A percentile compares a stretch with the other conserved stretches of the same genome.
Conservation (phyloP, 2,329 filamentous ascomycete species). For the Trichophyton mentagrophytes region DNA sequence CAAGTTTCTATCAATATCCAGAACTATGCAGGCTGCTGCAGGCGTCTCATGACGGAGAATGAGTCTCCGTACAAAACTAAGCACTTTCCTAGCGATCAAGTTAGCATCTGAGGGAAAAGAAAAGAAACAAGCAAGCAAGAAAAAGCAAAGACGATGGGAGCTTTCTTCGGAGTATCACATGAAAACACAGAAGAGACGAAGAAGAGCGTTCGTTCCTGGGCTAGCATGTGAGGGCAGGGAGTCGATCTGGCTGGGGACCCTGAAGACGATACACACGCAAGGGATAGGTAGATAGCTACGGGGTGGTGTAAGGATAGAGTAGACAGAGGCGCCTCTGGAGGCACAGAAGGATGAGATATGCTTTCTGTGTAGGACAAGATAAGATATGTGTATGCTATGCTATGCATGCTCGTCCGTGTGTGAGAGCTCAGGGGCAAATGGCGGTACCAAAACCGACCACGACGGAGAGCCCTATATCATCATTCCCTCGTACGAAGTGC, state of each 20-base stretch:
- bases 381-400: not conserved
- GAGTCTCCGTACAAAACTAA: not conserved
- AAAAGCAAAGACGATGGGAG: not conserved
- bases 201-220: not conserved
- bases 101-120: not conserved
- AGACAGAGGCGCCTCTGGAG: not conserved
- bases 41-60: not conserved
- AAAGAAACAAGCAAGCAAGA: not conserved
- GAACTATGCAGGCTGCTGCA: not conserved
- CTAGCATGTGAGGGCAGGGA: not conserved
- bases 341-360: not conserved
- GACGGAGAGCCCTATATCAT: not conserved
- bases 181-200: not conserved
- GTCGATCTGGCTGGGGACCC: not conserved
- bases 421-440: not conserved
- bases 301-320: not conserved
- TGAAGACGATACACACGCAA: not conserved
- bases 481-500: not conserved
- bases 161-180: not conserved
- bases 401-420: not conserved
- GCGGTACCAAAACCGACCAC: not conserved
- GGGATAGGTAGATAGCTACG: no score
- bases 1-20: not conserved
- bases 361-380: not conserved
- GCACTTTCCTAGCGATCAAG: not conserved